Conservation (phyloP, 78 protist genomes). For the Emiliania huxleyi region DNA sequence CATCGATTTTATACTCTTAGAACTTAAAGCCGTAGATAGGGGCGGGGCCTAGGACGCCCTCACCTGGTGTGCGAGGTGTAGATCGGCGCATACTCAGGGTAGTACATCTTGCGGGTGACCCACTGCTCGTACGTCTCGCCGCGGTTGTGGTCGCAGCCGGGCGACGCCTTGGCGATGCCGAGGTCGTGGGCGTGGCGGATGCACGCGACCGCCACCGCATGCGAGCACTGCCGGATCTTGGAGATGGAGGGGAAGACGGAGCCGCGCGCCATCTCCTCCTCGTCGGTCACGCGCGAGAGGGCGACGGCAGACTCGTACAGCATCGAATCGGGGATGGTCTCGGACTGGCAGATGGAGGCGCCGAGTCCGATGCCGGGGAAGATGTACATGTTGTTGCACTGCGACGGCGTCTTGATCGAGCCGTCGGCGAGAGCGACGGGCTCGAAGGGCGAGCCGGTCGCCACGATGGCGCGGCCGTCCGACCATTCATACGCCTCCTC, state of each 20-base stretch:
- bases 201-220: neutral
- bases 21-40: too few relatives aligned
- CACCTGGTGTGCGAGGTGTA: neutral
- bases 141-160: too few relatives aligned
- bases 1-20: too few relatives aligned
- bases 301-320: neutral
- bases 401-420: constrained; percentile 18
- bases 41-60: too few relatives aligned
- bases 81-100: neutral
- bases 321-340: constrained; percentile 26
- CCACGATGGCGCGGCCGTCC: constrained; percentile 58
- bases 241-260: constrained; percentile 27
- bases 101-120: neutral
- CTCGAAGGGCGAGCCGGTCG: constrained; percentile 66
- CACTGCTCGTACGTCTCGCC: neutral
- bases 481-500: constrained; percentile 55
- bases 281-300: neutral
- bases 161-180: neutral
- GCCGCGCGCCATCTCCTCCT: neutral
- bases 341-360: constrained; percentile 19
- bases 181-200: neutral
- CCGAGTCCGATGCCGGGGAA: constrained; percentile 78
- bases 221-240: constrained; percentile 29
- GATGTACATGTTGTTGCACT: constrained; percentile 74
- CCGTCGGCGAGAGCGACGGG: constrained; percentile 30